Base-by-base conservation (phyloP, 129 eudicot genomes). In the Pseudognaphalium luteoalbum region DNA sequence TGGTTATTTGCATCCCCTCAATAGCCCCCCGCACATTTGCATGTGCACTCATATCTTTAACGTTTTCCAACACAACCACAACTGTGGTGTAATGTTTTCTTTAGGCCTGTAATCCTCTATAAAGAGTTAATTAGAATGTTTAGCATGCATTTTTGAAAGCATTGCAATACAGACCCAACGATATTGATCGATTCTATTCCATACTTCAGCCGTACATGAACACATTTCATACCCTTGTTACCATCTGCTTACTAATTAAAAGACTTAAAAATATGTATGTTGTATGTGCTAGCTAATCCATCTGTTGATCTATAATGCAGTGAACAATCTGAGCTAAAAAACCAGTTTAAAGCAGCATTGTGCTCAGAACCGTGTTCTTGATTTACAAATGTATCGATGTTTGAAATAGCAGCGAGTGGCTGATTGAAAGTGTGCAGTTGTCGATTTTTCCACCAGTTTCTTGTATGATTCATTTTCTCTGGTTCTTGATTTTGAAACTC, bases 371-470 rank as follows among this genome's bases (percentile, higher is more conserved):
- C 58, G 68, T 20, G 56, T 77, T 57, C 6, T 69, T 28, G 69
- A 28, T 68, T 73, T 5, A 56, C 7, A 34, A 39, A 25, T 28
- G 61, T 56, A 66, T 52, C 12, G 68, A 41, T n/a, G 59, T 37
- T 7, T 51, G 58, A 51, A 61, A 72, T 72, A 47, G 66, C 83
- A 72, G 62, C 32, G 68, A 66, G 60, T 80, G 74, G 60, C 47
- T 73, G 62, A n/a, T 61, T 73, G 41, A 73, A 73, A 20, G 83
- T 74, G 80, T 80, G 84, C 84, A 74, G 76, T 68, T 42, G 61
- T 73, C n/a, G 25, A 11, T 61, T 60, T 78, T 63, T 61, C 30
- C 54, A 44, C 63, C 60, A 19, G 54, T 78, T 70, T 78, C 71
- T 78, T 70, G 71, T 74, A 57, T 80, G 75, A 80, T 80, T 29